Evolutionary conservation across 768 basidiomycete genomes (phyloP).

Genomic region (Lenzites betulinus): DNA sequence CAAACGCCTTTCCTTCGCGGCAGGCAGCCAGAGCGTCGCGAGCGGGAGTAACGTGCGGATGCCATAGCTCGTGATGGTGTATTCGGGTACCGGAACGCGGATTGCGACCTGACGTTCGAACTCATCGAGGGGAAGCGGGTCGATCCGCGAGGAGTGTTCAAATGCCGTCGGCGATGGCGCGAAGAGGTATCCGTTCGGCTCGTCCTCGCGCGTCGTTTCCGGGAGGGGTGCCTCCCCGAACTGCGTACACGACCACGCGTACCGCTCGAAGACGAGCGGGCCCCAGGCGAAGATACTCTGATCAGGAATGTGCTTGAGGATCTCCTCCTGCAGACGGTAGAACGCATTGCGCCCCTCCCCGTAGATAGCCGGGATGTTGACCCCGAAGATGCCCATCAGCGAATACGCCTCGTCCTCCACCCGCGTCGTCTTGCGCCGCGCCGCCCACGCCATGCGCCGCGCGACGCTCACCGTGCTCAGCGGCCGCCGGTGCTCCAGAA

Average conservation of each 20-base stretch:
- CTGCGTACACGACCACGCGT: neutral
- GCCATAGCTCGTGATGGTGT: slow-evolving; percentile 9
- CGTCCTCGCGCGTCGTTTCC: neutral
- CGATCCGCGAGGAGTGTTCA: neutral
- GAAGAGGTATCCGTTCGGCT: neutral
- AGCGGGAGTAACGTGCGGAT: slow-evolving; percentile 1
- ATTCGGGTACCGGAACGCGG: neutral
- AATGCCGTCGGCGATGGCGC: neutral
- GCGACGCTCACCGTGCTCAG: slow-evolving; percentile 10
- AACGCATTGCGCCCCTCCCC: slow-evolving; percentile 14
- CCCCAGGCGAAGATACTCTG: slow-evolving; percentile 12
- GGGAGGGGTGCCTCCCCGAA: neutral
- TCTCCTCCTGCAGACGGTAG: slow-evolving; percentile 12
- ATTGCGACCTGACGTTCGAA: neutral
- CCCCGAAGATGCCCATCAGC: slow-evolving; percentile 13
- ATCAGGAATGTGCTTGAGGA: slow-evolving; percentile 2
- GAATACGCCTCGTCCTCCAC: slow-evolving; percentile 17
- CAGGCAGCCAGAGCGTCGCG: neutral
- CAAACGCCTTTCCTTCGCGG: neutral
- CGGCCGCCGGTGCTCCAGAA: slow-evolving; percentile 1
- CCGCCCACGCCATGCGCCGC: slow-evolving; percentile 15
- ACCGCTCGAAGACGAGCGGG: neutral
- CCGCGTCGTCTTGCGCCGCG: slow-evolving; percentile 12
- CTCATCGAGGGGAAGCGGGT: neutral
- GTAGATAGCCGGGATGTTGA: slow-evolving; percentile 3